A percentile compares a stretch with the other conserved stretches of the same genome.
Conservation (phyloP, 306 rosid species). For the Casuarina equisetifolia region DNA sequence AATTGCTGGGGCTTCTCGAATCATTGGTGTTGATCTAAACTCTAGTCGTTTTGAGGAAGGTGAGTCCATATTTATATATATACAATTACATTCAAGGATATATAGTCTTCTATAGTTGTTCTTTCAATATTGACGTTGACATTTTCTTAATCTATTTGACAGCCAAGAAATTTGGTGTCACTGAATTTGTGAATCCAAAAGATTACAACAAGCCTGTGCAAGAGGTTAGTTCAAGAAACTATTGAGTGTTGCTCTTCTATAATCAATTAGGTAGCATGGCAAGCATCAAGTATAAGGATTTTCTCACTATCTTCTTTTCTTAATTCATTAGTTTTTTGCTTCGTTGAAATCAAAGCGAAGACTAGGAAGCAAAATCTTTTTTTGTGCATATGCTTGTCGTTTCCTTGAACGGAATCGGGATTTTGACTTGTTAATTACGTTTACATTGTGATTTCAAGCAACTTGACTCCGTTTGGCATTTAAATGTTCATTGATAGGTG, state of each 20-base stretch:
- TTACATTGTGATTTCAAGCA: not conserved
- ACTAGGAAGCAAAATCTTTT: not conserved
- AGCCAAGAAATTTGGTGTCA: constrained; percentile 90
- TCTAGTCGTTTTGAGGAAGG: constrained; percentile 74
- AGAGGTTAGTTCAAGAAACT: constrained; percentile 41
- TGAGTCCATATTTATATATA: constrained; percentile 9
- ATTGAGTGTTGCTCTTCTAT: not conserved
- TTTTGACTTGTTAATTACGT: not conserved
- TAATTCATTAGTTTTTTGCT: not conserved
- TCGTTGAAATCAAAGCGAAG: not conserved
- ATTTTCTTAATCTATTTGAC: constrained; percentile 22
- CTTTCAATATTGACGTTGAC: constrained; percentile 1
- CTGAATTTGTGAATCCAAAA: constrained; percentile 86
- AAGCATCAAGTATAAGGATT: not conserved
- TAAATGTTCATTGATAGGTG: constrained; percentile 46
- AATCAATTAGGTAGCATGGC: not conserved
- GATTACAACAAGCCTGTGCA: constrained; percentile 84
- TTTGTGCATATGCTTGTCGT: not conserved
- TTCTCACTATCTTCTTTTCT: not conserved
- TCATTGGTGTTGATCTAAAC: constrained; percentile 81
- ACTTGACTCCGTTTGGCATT: not conserved
- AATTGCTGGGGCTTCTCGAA: constrained; percentile 70
- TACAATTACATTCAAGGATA: too few relatives aligned
- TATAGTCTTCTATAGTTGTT: not conserved
- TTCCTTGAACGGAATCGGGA: too few relatives aligned